Percentiles rank a stretch among this genome's conserved stretches.
Evolutionary conservation across 805 yeast genomes (phyloP).

Genomic region (Teunomyces lycoperdinae): DNA sequence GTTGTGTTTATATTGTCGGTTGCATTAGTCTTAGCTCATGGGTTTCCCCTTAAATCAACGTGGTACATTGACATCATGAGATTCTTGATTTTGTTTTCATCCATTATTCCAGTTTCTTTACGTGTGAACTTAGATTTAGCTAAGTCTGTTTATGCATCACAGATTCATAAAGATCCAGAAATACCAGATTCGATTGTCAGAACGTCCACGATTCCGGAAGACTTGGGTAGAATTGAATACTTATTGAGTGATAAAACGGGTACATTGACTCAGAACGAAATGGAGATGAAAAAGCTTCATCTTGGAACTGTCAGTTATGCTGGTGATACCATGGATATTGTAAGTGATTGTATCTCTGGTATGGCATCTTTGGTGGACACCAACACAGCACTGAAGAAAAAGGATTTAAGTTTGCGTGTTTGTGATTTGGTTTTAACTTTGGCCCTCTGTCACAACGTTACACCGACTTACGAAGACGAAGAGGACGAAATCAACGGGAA

Average conservation of each 20-base stretch:
- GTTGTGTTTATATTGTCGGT: conserved; percentile 80
- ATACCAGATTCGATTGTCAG: conserved; percentile 90
- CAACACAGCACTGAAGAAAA: conserved; percentile 42
- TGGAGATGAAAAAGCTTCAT: conserved; percentile 93
- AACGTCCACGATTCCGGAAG: conserved; percentile 97
- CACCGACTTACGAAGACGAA: conserved; percentile 74
- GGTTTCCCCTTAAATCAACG: conserved; percentile 52
- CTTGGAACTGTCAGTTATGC: conserved; percentile 91
- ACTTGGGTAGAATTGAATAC: conserved; percentile 92
- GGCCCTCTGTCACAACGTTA: conserved; percentile 96
- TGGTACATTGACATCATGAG: conserved; percentile 94
- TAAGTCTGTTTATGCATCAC: conserved; percentile 92
- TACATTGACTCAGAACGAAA: conserved; percentile 94
- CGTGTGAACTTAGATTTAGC: conserved; percentile 95
- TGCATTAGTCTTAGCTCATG: conserved; percentile 75
- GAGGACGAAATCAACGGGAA: conserved; percentile 51
- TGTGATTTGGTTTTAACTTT: conserved; percentile 77
- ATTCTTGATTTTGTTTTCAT: conserved; percentile 85
- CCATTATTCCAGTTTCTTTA: conserved; percentile 93
- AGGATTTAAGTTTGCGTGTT: conserved; percentile 69
- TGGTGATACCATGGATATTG: conserved; percentile 88
- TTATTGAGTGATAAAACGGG: conserved; percentile 94
- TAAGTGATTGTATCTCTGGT: conserved; percentile 57
- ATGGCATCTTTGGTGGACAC: conserved; percentile 22
- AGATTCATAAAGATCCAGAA: conserved; percentile 81